Evolutionary conservation across 192 early-diverging fungal species (phyloP), one percentile per base, ranked within the genome.

Genomic region (Backusella parvicylindrica): DNA sequence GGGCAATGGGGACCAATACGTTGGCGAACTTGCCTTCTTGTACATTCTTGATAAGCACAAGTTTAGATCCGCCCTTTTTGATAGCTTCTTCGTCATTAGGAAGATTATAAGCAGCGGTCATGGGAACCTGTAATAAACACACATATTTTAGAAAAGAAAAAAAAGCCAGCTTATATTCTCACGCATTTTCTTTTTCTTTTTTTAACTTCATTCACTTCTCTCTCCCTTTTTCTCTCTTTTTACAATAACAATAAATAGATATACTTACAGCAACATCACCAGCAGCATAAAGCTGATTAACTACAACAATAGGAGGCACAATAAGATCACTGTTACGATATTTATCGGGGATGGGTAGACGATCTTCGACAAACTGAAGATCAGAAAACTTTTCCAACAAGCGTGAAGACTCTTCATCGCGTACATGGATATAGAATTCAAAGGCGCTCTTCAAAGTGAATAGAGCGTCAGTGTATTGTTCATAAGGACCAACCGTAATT

Each of bases 21-120:
- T 87, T 87, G 65, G 79, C 75, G 67, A 91, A 88, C 72, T 93
- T 92, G 35, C 89, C 87, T 73, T 91, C 80, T 78, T 93, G 92
- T 53, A 92, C 91, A 74, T 92, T 93, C 83, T 91, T 91, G 71
- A 93, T 93, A 66, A 93, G 74, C 1, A 91, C 91, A 31, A 93
- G 82, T 70, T 91, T 91, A 49, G 88, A 90, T 1, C 92, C 92
- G 0, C 78, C 90, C 9, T 83, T 76, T 71, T 87, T 87, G 78
- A 93, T 91, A 28, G 90, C 89, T 7, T 85, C 87, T 83, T 93
- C 91, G 68, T 93, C 91, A 73, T 93, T 93, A 15, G 92, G 92
- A 70, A 93, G 76, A 64, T 93, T 93, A 75, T 91, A 93, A 18
- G 92, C 92, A 1, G 92, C 90, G 0, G 89, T 91, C 88, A 91